A percentile compares a stretch with the other conserved stretches of the same genome.
phyloP scores from a whole-genome alignment of 495 filamentous ascomycete genomes.

The Aspergillus bertholletiae region DNA sequence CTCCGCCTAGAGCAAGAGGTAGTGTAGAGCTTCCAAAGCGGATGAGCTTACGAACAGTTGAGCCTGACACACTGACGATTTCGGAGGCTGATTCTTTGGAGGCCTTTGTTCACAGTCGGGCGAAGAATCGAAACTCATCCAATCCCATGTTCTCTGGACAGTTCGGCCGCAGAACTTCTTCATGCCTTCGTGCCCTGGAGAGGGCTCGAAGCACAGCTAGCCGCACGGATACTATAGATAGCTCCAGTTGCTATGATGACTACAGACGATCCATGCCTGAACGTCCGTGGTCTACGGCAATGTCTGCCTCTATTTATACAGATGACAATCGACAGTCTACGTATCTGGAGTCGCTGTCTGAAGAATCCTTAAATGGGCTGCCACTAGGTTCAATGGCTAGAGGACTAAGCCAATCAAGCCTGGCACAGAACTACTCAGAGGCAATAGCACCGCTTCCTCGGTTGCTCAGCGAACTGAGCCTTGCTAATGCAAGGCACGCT shows the following conservation, averaged over 20 bases:
- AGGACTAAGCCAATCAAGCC: slow-evolving; percentile 35
- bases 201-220: slow-evolving; percentile 36
- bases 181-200: slow-evolving; percentile 34
- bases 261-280: slow-evolving; percentile 31
- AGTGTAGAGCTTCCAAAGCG: slow-evolving; percentile 32
- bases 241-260: slow-evolving; percentile 33
- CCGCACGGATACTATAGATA: slow-evolving; percentile 37
- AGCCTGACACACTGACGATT: slow-evolving; percentile 31
- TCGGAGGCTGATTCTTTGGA: slow-evolving; percentile 44
- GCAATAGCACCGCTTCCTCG: slow-evolving; percentile 42
- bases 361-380: slow-evolving; percentile 22
- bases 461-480: slow-evolving; percentile 39
- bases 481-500: slow-evolving; percentile 24
- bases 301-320: slow-evolving; percentile 40
- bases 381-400: slow-evolving; percentile 12
- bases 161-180: slow-evolving; percentile 32
- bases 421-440: slow-evolving; percentile 40
- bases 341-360: slow-evolving; percentile 21
- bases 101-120: slow-evolving; percentile 43
- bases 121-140: slow-evolving; percentile 40
- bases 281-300: slow-evolving; percentile 35
- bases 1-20: slow-evolving; percentile 28
- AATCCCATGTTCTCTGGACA: slow-evolving; percentile 43
- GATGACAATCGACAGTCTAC: slow-evolving; percentile 33
- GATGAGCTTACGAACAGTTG: slow-evolving; percentile 32